Evolutionary conservation across 805 yeast species (phyloP), one percentile per base, ranked within the genome.

Genomic region (Millerozyma acaciae): DNA sequence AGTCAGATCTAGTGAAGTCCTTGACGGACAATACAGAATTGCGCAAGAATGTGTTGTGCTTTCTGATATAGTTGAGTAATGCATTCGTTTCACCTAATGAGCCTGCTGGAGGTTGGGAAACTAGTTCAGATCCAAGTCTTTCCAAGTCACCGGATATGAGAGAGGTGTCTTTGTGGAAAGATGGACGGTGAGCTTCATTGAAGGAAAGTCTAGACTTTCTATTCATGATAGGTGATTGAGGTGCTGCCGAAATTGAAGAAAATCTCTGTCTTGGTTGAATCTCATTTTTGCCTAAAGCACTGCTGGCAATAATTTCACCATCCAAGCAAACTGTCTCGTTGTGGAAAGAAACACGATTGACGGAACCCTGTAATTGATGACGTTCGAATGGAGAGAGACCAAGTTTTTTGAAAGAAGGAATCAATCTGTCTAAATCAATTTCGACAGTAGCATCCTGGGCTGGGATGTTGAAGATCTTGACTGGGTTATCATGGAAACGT

Each of bases 21-120:
- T 80, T 80, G 34, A 94, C 97, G 21, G 96, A 86, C 50, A 87
- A 68, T 36, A 93, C 80, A 34, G 89, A 84, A 60, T 80, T 83
- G 56, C 96, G 78, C 60, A 88, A 73, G 76, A 90, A 93, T 45
- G 96, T 88, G 63, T 90, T 90, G 68, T 84, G 79, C 48, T 73
- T 65, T 57, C 94, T 80, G 55, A 93, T 79, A 62, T 78, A 76
- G 40, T 80, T 76, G 44, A 78, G 72, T 50, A 93, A 73, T 20
- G 93, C 89, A 52, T 89, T 80, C 46, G 89, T 83, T 41, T 86
- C 85, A 25, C 80, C 69, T 41, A 84, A 65, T 51, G 80, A 83
- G 42, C 78, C 73, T 49, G 88, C 82, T 32, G 78, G 78, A 48
- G 84, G 85, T 52, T 78, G 80, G 5, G 80, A 73, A 56, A 84